A percentile compares a stretch with the other conserved stretches of the same genome.
Conservation (phyloP, 805 yeast species). For the Wickerhamiella brachini region DNA sequence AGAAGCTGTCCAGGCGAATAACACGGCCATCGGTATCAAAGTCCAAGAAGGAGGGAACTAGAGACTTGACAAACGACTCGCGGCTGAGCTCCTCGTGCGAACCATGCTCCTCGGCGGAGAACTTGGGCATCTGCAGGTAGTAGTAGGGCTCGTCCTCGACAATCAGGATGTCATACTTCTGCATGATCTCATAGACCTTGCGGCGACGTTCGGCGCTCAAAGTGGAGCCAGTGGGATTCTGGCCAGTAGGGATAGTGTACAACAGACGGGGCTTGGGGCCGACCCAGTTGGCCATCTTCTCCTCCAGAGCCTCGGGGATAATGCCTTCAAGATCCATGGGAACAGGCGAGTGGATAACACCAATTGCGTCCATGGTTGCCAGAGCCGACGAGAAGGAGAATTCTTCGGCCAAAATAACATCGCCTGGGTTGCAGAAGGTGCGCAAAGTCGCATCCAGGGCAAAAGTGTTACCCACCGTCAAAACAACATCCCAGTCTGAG, state of each 20-base stretch:
- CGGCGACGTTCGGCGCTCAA: slow-evolving; percentile 63
- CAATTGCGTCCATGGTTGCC: slow-evolving; percentile 66
- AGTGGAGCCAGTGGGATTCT: slow-evolving; percentile 93
- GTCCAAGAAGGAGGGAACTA: slow-evolving; percentile 64
- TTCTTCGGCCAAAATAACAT: slow-evolving; percentile 70
- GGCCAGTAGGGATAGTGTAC: slow-evolving; percentile 91
- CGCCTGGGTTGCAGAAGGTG: slow-evolving; percentile 65
- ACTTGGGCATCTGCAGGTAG: slow-evolving; percentile 84
- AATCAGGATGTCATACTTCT: slow-evolving; percentile 72
- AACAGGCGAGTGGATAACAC: slow-evolving; percentile 54
- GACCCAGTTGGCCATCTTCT: slow-evolving; percentile 54
- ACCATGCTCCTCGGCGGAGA: slow-evolving; percentile 25
- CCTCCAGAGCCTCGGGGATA: slow-evolving; percentile 53
- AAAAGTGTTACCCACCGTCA: slow-evolving; percentile 80
- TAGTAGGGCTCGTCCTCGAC: slow-evolving; percentile 97
- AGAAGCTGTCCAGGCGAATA: slow-evolving; percentile 74
- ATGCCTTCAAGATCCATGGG: slow-evolving; percentile 71
- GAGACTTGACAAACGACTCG: slow-evolving; percentile 48
- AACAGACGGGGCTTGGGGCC: slow-evolving; percentile 65
- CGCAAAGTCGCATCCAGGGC: slow-evolving; percentile 75
- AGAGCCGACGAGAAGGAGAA: slow-evolving; percentile 72
- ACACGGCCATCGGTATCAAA: slow-evolving; percentile 83
- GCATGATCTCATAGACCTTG: slow-evolving; percentile 62
- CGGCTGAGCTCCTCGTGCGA: slow-evolving; percentile 27
- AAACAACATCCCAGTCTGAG: slow-evolving; percentile 57